Evolutionary conservation across 169 alveolate species (phyloP).

Genomic region (Plasmodium gallinaceum): DNA sequence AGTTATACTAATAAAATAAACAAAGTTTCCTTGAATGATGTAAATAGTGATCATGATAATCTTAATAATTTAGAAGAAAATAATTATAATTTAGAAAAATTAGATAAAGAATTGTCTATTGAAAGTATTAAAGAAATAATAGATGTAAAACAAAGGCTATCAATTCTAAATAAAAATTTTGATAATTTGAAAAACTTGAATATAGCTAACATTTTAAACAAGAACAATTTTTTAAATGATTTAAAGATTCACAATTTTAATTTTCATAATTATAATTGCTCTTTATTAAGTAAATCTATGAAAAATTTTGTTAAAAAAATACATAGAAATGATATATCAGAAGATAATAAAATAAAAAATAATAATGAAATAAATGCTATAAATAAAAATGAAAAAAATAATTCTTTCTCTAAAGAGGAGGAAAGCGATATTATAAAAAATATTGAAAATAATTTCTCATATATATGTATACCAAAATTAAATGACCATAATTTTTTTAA

Average conservation of each 20-base stretch:
- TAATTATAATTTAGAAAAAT: constrained; percentile 14
- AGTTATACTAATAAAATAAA: not conserved
- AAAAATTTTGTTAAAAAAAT: constrained; percentile 21
- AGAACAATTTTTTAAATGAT: constrained; percentile 27
- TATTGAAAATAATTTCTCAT: constrained; percentile 16
- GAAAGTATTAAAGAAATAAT: constrained; percentile 47
- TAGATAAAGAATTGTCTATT: constrained; percentile 14
- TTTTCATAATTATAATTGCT: constrained; percentile 30
- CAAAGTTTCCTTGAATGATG: not conserved
- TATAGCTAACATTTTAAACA: constrained; percentile 19
- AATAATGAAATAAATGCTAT: not conserved
- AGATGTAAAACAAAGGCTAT: constrained; percentile 43
- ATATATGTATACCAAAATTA: constrained; percentile 39
- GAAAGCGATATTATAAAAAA: not conserved
- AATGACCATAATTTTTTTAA: constrained; percentile 49
- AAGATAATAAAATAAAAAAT: not conserved
- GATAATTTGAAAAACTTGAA: constrained; percentile 58
- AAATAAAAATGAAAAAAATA: not conserved
- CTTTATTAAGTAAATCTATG: constrained; percentile 23
- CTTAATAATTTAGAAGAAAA: constrained; percentile 6
- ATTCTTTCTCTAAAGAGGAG: not conserved
- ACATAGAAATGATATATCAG: not conserved
- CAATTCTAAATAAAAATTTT: constrained; percentile 39
- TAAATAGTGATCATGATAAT: constrained; percentile 1
- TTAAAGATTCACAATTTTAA: constrained; percentile 21